Percentiles rank a stretch among this genome's conserved stretches.
These are phyloP conservation scores for Penicillium antarcticum DNA, from an alignment of 495 filamentous ascomycete species.

Conservation along the genomic window DNA sequence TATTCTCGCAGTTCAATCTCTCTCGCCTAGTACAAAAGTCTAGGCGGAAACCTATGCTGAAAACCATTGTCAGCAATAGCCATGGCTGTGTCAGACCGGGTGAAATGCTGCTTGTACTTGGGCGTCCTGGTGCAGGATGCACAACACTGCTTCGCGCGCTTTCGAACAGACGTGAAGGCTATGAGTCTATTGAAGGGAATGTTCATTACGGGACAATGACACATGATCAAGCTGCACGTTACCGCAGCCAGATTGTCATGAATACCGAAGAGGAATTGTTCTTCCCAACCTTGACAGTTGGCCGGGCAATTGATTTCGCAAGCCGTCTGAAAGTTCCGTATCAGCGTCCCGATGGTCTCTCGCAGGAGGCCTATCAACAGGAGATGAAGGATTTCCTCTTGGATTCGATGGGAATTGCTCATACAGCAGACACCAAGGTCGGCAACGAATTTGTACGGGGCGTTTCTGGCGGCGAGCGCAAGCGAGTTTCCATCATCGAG, in stretches of 20 bases:
- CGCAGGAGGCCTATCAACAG: conserved; percentile 47
- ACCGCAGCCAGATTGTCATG: conserved; percentile 67
- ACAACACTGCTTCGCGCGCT: conserved; percentile 58
- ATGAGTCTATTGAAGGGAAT: conserved; percentile 46
- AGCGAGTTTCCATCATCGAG: conserved; percentile 66
- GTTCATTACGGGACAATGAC: conserved; percentile 55
- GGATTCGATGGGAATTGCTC: conserved; percentile 69
- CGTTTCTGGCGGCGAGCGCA: conserved; percentile 75
- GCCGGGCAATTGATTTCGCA: conserved; percentile 66
- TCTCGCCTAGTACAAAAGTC: no score
- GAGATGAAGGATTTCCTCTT: conserved; percentile 63
- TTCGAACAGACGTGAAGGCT: conserved; percentile 59
- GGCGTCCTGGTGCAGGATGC: conserved; percentile 42
- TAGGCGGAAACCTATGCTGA: no score
- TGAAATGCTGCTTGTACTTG: conserved; percentile 45
- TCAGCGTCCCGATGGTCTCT: conserved; percentile 30
- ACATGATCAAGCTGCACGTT: conserved; percentile 50
- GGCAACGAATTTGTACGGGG: conserved; percentile 73
- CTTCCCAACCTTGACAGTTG: conserved; percentile 63
- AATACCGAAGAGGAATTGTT: conserved; percentile 65
- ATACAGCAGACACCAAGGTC: conserved; percentile 74
- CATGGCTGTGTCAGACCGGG: conserved; percentile 53
- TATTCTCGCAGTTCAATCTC: no score
- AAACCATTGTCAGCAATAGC: not conserved
- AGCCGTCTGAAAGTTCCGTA: conserved; percentile 25